Percentiles rank a stretch among this genome's conserved stretches.
Conservation (phyloP, 805 yeast genomes). For the Brettanomyces bruxellensis region DNA sequence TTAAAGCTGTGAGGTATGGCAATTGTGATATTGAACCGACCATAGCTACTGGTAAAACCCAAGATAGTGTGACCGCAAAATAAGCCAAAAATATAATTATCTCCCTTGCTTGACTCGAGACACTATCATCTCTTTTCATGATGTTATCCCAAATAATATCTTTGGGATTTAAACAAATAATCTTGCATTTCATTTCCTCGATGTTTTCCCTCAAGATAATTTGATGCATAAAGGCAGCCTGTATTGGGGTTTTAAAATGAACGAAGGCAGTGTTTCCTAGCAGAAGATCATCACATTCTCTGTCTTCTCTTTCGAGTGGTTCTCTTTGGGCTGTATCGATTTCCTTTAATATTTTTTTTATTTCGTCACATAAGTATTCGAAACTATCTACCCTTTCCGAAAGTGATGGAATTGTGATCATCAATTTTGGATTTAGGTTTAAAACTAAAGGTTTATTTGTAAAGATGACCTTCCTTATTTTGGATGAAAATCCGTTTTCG, state of each 20-base stretch:
- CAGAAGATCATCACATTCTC: conserved; percentile 1
- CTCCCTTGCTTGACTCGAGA: conserved; percentile 29
- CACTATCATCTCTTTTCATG: conserved; percentile 30
- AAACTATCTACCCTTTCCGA: conserved; percentile 13
- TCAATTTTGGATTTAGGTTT: conserved; percentile 2
- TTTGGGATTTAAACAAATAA: conserved; percentile 49
- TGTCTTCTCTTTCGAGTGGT: neutral
- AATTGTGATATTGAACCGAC: conserved; percentile 70
- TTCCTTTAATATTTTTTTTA: conserved; percentile 4
- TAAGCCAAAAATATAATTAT: conserved; percentile 37
- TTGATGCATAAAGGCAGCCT: conserved; percentile 60
- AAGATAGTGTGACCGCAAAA: conserved; percentile 40
- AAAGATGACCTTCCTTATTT: conserved; percentile 7
- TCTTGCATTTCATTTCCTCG: conserved; percentile 32
- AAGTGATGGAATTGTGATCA: conserved; percentile 13
- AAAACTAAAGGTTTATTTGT: conserved; percentile 12
- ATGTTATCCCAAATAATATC: conserved; percentile 67
- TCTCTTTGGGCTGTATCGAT: conserved; percentile 7
- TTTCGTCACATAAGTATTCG: conserved; percentile 8
- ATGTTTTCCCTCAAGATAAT: conserved; percentile 36
- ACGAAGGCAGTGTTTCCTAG: conserved; percentile 44
- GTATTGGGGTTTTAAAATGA: conserved; percentile 45
- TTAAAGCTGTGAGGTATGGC: conserved; percentile 49
- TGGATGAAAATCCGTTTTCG: conserved; percentile 5
- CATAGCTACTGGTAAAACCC: conserved; percentile 80